Evolutionary conservation across 2,329 filamentous ascomycete species (phyloP), one percentile per base, ranked within the genome.

Genomic region (Lachnum nothofagi): DNA sequence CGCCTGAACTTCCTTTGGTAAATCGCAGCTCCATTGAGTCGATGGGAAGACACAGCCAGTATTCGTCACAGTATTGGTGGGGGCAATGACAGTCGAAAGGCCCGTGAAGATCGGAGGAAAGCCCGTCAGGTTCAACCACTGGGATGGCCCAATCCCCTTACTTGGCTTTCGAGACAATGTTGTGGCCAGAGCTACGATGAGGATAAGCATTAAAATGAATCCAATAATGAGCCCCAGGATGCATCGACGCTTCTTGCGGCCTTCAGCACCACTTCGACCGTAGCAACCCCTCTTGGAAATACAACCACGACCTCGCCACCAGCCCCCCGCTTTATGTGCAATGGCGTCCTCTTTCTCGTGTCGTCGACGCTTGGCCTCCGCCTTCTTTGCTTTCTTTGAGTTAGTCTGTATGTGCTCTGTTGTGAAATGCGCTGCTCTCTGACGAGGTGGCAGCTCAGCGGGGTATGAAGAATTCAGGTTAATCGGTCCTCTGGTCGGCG

Each of bases 81-180:
- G 81, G 4, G 85, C 85, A 14, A 86, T 79, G 14, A 96, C 77
- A 0, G 88, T 94, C 52, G 88, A 76, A 16, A 91, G 77, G 0
- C 91, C 91, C 0, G 87, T 91, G 1, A 88, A 88, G 61, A 96
- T 88, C 0, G 90, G 85, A 16, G 91, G 91, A 58, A 88, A 95
- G 43, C 83, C 82, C 1, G 91, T 94, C 53, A 94, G 66, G 63
- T 95, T 95, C 48, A 95, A 74, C 85, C 88, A 96, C 42, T 76
- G 70, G 2, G 77, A 75, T 17, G 56, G 55, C 22, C 55, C 47
- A 23, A 55, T 51, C 7, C 72, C 68, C 0, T 70, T 66, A 3
- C 64, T 73, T 51, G 47, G 58, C 59, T 61, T 70, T 60, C 34
- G 48, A 61, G 62, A 68, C 35, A 88, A 67, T 1, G 79, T 73